These are phyloP conservation scores for Clarkia xantiana DNA, from an alignment of 345 rosid genomes.

Conservation along the genomic window DNA sequence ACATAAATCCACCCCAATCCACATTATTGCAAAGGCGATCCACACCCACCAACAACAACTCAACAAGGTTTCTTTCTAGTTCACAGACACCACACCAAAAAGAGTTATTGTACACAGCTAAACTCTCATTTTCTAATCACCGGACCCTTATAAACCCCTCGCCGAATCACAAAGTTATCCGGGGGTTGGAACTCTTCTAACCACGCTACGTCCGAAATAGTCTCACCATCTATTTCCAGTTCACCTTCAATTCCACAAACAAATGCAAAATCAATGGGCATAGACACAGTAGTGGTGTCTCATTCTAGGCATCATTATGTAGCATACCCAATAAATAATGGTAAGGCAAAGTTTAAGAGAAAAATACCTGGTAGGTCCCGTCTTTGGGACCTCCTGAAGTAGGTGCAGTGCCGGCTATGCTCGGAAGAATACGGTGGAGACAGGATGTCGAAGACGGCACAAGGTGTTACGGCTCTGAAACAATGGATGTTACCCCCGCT, in stretches of 20 bases:
- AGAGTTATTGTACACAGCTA: slow-evolving; percentile 4
- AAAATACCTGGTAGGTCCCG: slow-evolving; percentile 28
- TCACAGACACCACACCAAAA: no score
- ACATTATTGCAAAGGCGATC: no score
- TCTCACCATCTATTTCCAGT: slow-evolving; percentile 40
- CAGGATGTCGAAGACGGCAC: slow-evolving; percentile 43
- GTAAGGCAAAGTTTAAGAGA: slow-evolving; percentile 41
- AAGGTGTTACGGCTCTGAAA: slow-evolving; percentile 47
- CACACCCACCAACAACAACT: no score
- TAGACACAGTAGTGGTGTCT: no score
- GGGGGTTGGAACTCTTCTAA: slow-evolving; percentile 76
- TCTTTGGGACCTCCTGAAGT: slow-evolving; percentile 21
- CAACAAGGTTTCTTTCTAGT: no score
- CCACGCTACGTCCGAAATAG: slow-evolving; percentile 46
- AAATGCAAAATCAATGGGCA: background rate
- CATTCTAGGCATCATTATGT: no score
- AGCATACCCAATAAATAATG: slow-evolving; percentile 13
- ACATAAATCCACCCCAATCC: no score
- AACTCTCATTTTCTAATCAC: slow-evolving; percentile 48
- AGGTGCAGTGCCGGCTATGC: slow-evolving; percentile 39
- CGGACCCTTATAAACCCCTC: slow-evolving; percentile 64
- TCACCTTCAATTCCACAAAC: slow-evolving; percentile 30
- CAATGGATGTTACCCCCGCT: slow-evolving; percentile 80
- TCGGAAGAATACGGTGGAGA: slow-evolving; percentile 39
- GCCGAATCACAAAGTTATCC: slow-evolving; percentile 58